phyloP scores from a whole-genome alignment of 2,329 filamentous ascomycete genomes.

The Aschersonia sp. region DNA sequence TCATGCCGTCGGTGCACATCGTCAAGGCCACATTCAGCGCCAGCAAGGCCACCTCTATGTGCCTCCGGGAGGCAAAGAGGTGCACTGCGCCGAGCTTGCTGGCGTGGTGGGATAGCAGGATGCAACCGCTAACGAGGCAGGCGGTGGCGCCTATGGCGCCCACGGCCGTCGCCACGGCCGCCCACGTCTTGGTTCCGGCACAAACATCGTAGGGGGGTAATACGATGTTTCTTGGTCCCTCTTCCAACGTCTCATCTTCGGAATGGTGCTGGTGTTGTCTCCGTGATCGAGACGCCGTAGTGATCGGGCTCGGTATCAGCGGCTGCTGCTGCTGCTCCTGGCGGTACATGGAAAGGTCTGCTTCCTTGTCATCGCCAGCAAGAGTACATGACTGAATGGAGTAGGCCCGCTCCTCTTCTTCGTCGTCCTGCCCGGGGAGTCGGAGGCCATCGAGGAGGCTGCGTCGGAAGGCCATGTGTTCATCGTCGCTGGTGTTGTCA shows the following conservation, averaged over 20 bases:
- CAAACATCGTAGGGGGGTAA: neutral
- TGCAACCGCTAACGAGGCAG: neutral
- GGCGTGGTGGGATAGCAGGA: neutral
- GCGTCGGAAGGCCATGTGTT: neutral
- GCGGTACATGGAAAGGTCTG: neutral
- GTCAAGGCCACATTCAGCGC: constrained; percentile 1
- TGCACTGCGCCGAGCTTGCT: neutral
- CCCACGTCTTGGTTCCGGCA: neutral
- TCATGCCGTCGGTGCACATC: constrained; percentile 2
- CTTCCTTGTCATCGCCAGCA: neutral
- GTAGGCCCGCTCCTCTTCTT: neutral
- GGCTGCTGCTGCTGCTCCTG: neutral
- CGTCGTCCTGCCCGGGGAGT: neutral
- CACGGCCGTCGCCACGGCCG: neutral
- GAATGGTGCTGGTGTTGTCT: neutral
- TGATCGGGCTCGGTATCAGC: neutral
- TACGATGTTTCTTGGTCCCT: neutral
- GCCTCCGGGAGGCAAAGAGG: neutral
- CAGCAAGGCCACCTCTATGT: neutral
- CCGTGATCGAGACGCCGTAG: neutral
- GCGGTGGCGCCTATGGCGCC: neutral
- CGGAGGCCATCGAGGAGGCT: neutral
- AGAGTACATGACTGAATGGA: neutral
- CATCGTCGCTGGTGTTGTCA: neutral
- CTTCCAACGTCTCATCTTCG: neutral